Base-by-base conservation (phyloP, 2,329 filamentous ascomycete genomes). In the Epichloe coenophiala region DNA sequence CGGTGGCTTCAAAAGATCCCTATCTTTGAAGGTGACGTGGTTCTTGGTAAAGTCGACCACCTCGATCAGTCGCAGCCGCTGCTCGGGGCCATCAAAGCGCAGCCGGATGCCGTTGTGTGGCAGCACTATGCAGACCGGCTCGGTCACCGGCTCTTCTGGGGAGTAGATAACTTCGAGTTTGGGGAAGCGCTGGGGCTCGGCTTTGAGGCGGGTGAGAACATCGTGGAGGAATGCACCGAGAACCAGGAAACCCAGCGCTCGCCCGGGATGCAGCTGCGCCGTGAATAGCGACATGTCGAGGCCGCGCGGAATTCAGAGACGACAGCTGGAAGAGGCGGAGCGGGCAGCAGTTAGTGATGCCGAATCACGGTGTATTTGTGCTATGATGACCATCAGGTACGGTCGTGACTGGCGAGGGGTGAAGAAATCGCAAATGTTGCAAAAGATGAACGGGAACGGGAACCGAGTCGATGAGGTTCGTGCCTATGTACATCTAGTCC, bases 181-280 rank as follows among this genome's bases (percentile, higher is more conserved):
- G 3, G 88, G 86, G 86, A 68, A 96, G 5, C 77, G 75, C 58
- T 86, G 81, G 9, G 88, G 87, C 64, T 95, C 88, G 49, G 88
- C 84, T 65, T 96, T 97, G 61, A 97, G 75, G 49, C 87, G 83
- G 31, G 86, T 89, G 53, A 97, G 71, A 60, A 94, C 78, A 63
- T 95, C 88, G 68, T 97, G 89, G 37, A 98, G 78, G 2, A 90
- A 95, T 55, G 88, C 86, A 51, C 93, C 93, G 52, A 98, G 81
- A 47, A 84, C 89, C 5, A 83, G 70, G 56, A 81, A 81, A n/a
- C 83, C 81, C 55, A 86, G 68, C 21, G 77, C 81, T 60, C 78
- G 75, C 33, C 81, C 81, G 17, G 84, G 84, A 62, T 80, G 72
- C 36, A 88, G 78, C 62, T 83, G 79, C 51, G 80, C 80, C 35